Percentiles rank a stretch among this genome's conserved stretches.
Conservation (phyloP, 2,329 filamentous ascomycete genomes). For the Diaporthe caulivora region DNA sequence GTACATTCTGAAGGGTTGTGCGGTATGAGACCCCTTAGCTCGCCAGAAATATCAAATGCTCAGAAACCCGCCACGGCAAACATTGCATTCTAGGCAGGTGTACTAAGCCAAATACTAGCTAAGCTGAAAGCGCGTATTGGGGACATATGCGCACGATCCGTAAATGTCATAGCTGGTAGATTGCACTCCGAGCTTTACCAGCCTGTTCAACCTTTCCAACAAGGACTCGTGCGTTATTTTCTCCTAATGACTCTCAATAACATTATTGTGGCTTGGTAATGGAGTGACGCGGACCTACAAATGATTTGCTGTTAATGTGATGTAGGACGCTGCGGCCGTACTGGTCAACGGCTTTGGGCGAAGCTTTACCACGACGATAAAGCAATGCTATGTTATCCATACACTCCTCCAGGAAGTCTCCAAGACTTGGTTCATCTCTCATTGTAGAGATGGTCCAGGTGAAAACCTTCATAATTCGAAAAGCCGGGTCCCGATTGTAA, state of each 20-base stretch:
- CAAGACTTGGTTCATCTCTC: not conserved
- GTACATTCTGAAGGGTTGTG: no score
- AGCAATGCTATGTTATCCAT: not conserved
- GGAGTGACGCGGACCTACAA: not conserved
- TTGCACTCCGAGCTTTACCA: slow-evolving; percentile 3
- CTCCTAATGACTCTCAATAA: not conserved
- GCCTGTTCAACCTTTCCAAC: not conserved
- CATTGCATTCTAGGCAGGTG: not conserved
- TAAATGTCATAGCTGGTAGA: not conserved
- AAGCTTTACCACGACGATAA: slow-evolving; percentile 12
- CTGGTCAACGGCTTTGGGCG: not conserved
- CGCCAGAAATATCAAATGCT: no score
- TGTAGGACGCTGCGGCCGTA: slow-evolving; percentile 7
- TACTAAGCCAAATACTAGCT: not conserved
- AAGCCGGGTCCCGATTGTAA: slow-evolving; percentile 19
- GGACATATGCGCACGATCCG: not conserved
- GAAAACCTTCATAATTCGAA: not conserved
- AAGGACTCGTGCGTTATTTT: not conserved
- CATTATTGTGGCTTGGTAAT: not conserved
- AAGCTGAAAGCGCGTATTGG: not conserved
- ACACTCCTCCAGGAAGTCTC: not conserved
- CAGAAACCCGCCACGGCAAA: no score
- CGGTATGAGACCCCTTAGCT: no score
- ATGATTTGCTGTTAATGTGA: not conserved
- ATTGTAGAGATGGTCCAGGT: not conserved